These are phyloP conservation scores for Malus hybrid DNA, from an alignment of 331 rosid genomes.

Conservation along the genomic window DNA sequence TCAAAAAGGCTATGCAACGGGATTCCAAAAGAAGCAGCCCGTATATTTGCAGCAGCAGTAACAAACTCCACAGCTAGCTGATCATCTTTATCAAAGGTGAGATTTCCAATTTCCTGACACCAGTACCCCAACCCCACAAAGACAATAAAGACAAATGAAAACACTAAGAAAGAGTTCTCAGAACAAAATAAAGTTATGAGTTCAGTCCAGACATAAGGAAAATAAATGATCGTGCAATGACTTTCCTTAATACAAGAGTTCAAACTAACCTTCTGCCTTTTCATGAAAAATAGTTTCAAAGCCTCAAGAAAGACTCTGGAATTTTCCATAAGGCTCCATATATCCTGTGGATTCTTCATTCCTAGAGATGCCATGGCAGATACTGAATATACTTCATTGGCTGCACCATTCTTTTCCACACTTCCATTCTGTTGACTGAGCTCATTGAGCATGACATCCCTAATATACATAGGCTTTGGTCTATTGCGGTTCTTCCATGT, in stretches of 20 bases:
- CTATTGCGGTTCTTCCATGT: constrained; percentile 94
- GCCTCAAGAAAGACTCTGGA: constrained; percentile 77
- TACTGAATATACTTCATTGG: constrained; percentile 38
- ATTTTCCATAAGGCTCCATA: constrained; percentile 86
- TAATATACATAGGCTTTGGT: constrained; percentile 75
- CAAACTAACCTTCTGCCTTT: constrained; percentile 66
- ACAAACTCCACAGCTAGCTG: constrained; percentile 97
- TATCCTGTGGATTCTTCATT: constrained; percentile 96
- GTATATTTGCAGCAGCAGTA: constrained; percentile 91
- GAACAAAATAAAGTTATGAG: background rate
- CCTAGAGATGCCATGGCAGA: constrained; percentile 91
- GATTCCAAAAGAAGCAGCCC: constrained; percentile 89
- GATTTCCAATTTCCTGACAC: constrained; percentile 76
- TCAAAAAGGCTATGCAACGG: constrained; percentile 93
- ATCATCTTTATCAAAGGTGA: constrained; percentile 95
- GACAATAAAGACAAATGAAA: constrained; percentile 1
- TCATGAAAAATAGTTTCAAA: constrained; percentile 59
- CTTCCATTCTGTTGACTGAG: constrained; percentile 63
- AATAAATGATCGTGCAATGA: background rate
- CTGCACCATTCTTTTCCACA: constrained; percentile 28
- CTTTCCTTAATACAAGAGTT: constrained; percentile 11
- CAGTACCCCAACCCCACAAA: background rate
- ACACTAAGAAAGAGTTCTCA: background rate
- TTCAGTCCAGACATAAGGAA: background rate
- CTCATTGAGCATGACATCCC: constrained; percentile 57